Evolutionary conservation across 768 basidiomycete species (phyloP), one percentile per base, ranked within the genome.

Genomic region (Tulasnella sp.): DNA sequence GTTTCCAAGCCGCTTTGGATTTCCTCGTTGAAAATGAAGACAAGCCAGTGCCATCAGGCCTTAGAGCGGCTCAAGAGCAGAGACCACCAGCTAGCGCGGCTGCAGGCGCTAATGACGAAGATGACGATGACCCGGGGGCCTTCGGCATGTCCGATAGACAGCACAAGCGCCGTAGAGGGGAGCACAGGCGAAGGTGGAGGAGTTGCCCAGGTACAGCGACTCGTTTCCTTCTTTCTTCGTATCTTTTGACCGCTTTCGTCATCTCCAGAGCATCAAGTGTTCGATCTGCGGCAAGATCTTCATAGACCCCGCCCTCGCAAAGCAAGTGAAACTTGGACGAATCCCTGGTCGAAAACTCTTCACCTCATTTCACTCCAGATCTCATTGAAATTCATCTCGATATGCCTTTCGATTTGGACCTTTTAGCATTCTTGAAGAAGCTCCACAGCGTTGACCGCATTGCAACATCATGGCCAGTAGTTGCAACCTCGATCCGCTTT

Each of bases 1-100:
- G 97, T 3, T 88, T 99, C 0, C 97, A 98, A 85, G 93, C 93
- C 9, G 94, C 94, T 31, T 94, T 96, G 93, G 96, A 98, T 83
- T 93, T 94, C 85, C 87, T 98, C 50, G 86, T 98, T 50, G 93
- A 92, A 85, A 90, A 98, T 84, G 93, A 94, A 76, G 90, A 90
- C 7, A 88, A 95, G 81, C 88, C 92, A 1, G 88, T 97, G 14
- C 95, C 96, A 14, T n/a, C 76, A 34, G 91, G 93, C 84, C 85
- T 90, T 6, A 86, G 86, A 37, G 85, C 86, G 20, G 88, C 89
- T 2, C 85, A 86, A 37, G 28, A 79, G 81, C 28, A 82, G 78
- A 77, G 83, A 74, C 82, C 84, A 73, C 34, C 84, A 87, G 48
- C 89, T 89, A 87, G 89, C 90, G 74, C 88, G 86, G 18, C 40